Conservation (phyloP, 2,329 filamentous ascomycete species). For the Ophiocordyceps robertsii region DNA sequence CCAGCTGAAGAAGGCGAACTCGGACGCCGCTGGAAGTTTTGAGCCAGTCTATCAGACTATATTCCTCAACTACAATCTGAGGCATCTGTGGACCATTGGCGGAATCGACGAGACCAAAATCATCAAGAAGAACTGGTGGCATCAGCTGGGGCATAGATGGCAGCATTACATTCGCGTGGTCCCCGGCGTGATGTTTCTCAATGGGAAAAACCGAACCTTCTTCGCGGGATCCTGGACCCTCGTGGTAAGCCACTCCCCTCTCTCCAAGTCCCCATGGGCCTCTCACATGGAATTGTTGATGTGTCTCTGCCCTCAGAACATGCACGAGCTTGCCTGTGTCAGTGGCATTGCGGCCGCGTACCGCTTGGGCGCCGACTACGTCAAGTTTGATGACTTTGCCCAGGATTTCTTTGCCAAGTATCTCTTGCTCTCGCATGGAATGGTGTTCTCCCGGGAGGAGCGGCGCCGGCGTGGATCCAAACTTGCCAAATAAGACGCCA, state of each 20-base stretch:
- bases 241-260: slow-evolving; percentile 32
- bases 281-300: background rate
- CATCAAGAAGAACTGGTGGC: slow-evolving; percentile 54
- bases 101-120: slow-evolving; percentile 47
- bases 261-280: no score
- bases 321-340: slow-evolving; percentile 58
- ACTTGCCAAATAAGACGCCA: background rate
- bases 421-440: slow-evolving; percentile 29
- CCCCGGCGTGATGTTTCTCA: slow-evolving; percentile 59
- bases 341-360: slow-evolving; percentile 60
- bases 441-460: slow-evolving; percentile 22
- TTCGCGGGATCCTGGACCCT: slow-evolving; percentile 59
- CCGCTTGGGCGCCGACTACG: slow-evolving; percentile 51
- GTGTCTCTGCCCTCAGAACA: slow-evolving; percentile 30
- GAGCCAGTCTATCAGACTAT: slow-evolving; percentile 60
- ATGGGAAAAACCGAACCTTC: slow-evolving; percentile 47
- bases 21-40: slow-evolving; percentile 14
- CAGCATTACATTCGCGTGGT: slow-evolving; percentile 53
- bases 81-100: slow-evolving; percentile 43
- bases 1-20: slow-evolving; percentile 41
- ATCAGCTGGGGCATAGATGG: slow-evolving; percentile 51
- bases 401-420: slow-evolving; percentile 34
- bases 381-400: slow-evolving; percentile 41
- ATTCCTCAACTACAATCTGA: slow-evolving; percentile 45
- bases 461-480: slow-evolving; percentile 9